Evolutionary conservation across 2,329 filamentous ascomycete genomes (phyloP), one percentile per base, ranked within the genome.

Genomic region (Piedraia hortae): DNA sequence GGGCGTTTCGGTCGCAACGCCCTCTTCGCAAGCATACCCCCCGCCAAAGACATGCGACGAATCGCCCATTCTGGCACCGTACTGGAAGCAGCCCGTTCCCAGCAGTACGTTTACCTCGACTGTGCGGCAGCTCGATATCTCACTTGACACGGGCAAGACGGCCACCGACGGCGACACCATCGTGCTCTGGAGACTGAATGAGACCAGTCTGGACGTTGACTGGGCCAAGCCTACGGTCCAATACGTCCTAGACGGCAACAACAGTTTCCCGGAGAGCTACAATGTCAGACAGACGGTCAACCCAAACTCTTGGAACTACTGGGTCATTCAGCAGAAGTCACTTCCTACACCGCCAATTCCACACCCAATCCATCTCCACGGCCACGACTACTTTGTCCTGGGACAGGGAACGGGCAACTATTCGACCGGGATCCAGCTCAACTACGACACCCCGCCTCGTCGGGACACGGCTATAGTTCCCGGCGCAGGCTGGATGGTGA

Each of bases 391-490:
- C 23, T 39, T 36, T 21, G 33, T 44, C 16, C 31, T 45, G 6
- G 41, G 36, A 5, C 31, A 35, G 11, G 38, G 38, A 5, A 24
- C 21, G 4, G 39, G 39, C 5, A 8, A 21, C 9, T 27, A 33
- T 18, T 40, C 42, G 31, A 19, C 20, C 11, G 24, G 35, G 24
- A 41, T 36, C 18, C 27, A 18, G 5, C 41, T 47, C 6, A 45
- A 39, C 16, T 39, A 37, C 6, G 24, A 34, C 22, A 58, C 56
- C 28, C 53, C 54, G 2, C 42, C 48, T 0, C 44, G 54, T 2
- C 42, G 56, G 11, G 56, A 60, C 34, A 50, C 47, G 0, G 48
- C 50, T 4, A 43, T 52, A 26, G 35, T 60, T 3, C 49, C 51
- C 0, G 33, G 34, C 20, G 35, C 36, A 6, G 57, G 56, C 0